These are phyloP conservation scores for Clavispora fructus DNA, from an alignment of 805 yeast genomes.

Conservation along the genomic window DNA sequence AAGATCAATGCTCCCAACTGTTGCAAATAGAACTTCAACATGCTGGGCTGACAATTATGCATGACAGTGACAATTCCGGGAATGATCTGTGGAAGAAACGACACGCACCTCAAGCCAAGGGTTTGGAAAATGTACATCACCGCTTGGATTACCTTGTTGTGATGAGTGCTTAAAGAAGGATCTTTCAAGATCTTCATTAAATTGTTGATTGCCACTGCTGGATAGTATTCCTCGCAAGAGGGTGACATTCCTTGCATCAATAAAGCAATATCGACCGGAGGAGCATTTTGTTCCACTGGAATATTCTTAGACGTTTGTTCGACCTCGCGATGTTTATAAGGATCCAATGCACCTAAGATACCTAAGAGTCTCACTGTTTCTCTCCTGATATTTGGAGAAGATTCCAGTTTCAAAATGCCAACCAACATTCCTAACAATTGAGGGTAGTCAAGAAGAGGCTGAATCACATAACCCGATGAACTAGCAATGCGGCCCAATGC, in stretches of 20 bases:
- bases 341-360: slow-evolving; percentile 93
- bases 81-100: slow-evolving; percentile 81
- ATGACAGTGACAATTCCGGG: slow-evolving; percentile 85
- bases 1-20: slow-evolving; percentile 75
- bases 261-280: slow-evolving; percentile 84
- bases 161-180: slow-evolving; percentile 78
- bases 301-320: slow-evolving; percentile 60
- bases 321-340: slow-evolving; percentile 89
- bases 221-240: slow-evolving; percentile 85
- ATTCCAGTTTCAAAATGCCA: slow-evolving; percentile 75
- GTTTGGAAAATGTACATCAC: slow-evolving; percentile 87
- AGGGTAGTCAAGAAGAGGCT: slow-evolving; percentile 89
- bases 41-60: slow-evolving; percentile 71
- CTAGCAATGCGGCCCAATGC: slow-evolving; percentile 85
- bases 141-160: slow-evolving; percentile 90
- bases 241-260: slow-evolving; percentile 94
- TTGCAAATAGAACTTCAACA: slow-evolving; percentile 84
- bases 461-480: slow-evolving; percentile 91
- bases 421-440: slow-evolving; percentile 78
- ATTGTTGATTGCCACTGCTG: slow-evolving; percentile 88
- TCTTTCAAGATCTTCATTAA: slow-evolving; percentile 81
- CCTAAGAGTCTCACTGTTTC: slow-evolving; percentile 90
- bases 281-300: slow-evolving; percentile 73
- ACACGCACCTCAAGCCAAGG: slow-evolving; percentile 80
- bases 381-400: slow-evolving; percentile 65